Evolutionary conservation across 2,329 filamentous ascomycete species (phyloP).

Genomic region (Myriosclerotinia curreyana): DNA sequence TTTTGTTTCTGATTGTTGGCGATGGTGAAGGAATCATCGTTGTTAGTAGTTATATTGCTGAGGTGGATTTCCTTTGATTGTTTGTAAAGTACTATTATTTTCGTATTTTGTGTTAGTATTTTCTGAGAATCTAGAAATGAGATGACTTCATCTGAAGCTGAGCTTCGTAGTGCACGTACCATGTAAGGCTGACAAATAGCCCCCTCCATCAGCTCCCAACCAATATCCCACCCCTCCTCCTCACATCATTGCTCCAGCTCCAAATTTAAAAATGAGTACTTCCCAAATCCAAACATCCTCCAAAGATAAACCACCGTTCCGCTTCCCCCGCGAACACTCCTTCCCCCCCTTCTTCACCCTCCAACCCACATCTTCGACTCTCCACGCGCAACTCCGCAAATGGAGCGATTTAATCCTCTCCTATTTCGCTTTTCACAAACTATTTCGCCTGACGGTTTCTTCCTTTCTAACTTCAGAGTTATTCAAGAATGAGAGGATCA

Average conservation of each 20-base stretch:
- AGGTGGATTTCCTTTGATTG: too few species aligned
- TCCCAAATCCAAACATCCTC: conserved; percentile 6
- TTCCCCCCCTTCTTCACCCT: conserved; percentile 86
- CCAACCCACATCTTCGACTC: conserved; percentile 71
- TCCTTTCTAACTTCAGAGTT: conserved; percentile 55
- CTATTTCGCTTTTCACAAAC: conserved; percentile 75
- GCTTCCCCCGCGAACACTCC: conserved; percentile 63
- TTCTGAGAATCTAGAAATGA: neutral
- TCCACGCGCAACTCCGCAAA: conserved; percentile 72
- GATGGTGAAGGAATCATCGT: neutral
- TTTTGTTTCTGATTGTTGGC: neutral
- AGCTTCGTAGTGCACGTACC: conserved; percentile 1
- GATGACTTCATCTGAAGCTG: neutral
- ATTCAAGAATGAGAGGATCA: conserved; percentile 56
- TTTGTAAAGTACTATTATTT: neutral
- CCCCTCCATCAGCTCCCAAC: neutral
- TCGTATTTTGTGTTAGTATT: neutral
- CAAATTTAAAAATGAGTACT: conserved; percentile 27
- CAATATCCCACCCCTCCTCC: neutral
- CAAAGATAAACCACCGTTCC: conserved; percentile 41
- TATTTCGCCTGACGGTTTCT: conserved; percentile 71
- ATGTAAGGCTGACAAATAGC: conserved; percentile 4
- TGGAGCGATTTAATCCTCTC: conserved; percentile 83
- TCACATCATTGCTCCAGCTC: neutral
- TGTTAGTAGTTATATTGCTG: neutral